Base-by-base conservation (phyloP, 208 protist species). In the Acanthamoeba castellanii region DNA sequence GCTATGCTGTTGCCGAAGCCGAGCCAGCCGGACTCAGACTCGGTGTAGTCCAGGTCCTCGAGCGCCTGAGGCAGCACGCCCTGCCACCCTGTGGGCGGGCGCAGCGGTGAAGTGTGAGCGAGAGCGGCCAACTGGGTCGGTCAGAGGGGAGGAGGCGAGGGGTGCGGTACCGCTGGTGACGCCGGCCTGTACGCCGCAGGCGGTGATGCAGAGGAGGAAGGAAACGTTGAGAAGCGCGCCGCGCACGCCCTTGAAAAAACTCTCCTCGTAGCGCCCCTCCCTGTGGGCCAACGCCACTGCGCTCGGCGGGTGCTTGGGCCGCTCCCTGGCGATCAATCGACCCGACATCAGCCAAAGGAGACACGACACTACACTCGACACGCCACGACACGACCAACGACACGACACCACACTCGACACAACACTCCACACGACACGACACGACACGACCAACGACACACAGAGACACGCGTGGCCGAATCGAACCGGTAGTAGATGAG, bases 401-500 rank as follows among this genome's bases (percentile, higher is more conserved):
- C 16, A 9, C 50, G 47, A 14, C 47, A 52, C 11, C 47, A 52
- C 47, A n/a, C n/a, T n/a, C n/a, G n/a, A n/a, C n/a, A n/a, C n/a
- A n/a, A n/a, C n/a, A n/a, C n/a, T n/a, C n/a, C n/a, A n/a, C n/a
- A 0, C 37, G 37, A 42, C 37, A 42, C 37, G 37, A 42, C 37
- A 42, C 37, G 37, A 42, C 37, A 42, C 37, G 50, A 11, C 47
- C 11, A 11, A 4, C 9, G 50, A 0, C 16, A 9, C 50, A 55
- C 50, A 18, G 11, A 72, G 78, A 47, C 22, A 22, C 27, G 13
- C 3, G n/a, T 20, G 55, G 27, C 81, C 11, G n/a, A 5, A 25
- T 16, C 7, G 27, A 11, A 61, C 81, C 81, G 6, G 81, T 89
- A 89, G 81, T 89, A 89, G n/a, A 89, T 89, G 81, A 89, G 34